These are phyloP conservation scores for Arabis hirsuta DNA, from an alignment of 345 rosid genomes.

Conservation along the genomic window DNA sequence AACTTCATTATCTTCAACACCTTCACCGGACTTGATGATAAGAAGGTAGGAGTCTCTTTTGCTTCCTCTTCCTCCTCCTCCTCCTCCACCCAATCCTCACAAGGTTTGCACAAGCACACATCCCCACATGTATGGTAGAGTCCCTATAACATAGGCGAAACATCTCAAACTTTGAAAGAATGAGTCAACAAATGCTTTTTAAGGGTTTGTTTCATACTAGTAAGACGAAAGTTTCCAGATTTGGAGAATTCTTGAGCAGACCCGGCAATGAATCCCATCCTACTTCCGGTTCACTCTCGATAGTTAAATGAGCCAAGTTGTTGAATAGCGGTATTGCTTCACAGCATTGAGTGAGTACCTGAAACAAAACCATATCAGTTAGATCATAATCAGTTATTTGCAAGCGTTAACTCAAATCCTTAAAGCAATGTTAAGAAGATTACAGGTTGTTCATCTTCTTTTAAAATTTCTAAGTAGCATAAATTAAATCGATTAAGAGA, in stretches of 20 bases:
- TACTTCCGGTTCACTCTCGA: not conserved
- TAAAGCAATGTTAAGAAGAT: not conserved
- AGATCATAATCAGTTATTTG: not conserved
- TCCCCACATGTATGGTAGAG: conserved; percentile 16
- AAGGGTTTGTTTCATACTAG: not conserved
- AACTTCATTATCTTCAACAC: not conserved
- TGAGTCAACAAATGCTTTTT: not conserved
- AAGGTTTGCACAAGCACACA: conserved; percentile 15
- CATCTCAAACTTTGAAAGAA: not conserved
- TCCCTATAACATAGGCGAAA: conserved; percentile 4
- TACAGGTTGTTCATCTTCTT: no score
- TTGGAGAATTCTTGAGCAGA: conserved; percentile 12
- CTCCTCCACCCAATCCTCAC: no score
- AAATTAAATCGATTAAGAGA: not conserved
- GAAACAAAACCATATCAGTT: not conserved
- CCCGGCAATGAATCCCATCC: not conserved
- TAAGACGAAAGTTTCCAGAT: not conserved
- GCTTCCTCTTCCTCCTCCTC: no score
- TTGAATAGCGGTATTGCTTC: not conserved
- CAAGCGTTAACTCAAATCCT: not conserved
- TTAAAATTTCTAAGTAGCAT: no score
- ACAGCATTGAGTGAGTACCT: not conserved
- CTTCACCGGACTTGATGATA: conserved; percentile 34
- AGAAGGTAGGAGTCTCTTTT: not conserved
- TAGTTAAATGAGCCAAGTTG: not conserved